Evolutionary conservation across 2,329 filamentous ascomycete genomes (phyloP).

Genomic region (Penicillium sp.): DNA sequence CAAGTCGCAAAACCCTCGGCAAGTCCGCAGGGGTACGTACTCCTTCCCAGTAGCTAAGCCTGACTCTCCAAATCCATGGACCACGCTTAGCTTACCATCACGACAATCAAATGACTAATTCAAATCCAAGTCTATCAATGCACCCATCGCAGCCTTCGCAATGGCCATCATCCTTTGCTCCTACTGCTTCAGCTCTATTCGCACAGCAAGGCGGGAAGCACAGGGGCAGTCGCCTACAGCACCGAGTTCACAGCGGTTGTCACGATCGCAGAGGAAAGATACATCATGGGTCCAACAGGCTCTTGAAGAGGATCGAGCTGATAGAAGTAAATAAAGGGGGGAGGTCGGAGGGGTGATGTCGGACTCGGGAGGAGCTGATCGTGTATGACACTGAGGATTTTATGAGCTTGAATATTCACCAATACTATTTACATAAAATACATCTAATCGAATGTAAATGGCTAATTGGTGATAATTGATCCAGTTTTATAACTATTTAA

Average conservation of each 20-base stretch:
- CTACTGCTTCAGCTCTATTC: constrained; percentile 62
- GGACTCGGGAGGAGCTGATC: neutral
- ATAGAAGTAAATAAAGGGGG: constrained; percentile 15
- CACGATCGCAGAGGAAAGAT: constrained; percentile 36
- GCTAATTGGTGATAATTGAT: neutral
- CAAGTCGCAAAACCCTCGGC: constrained; percentile 15
- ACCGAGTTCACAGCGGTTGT: constrained; percentile 41
- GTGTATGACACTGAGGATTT: neutral
- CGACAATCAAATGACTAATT: neutral
- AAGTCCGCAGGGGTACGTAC: constrained; percentile 19
- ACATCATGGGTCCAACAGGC: constrained; percentile 32
- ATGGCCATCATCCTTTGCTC: constrained; percentile 58
- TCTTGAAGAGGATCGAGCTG: constrained; percentile 30
- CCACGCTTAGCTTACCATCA: neutral
- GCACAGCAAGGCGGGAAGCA: constrained; percentile 62
- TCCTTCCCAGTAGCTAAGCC: neutral
- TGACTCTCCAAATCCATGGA: neutral
- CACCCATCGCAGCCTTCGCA: constrained; percentile 58
- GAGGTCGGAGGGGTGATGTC: neutral
- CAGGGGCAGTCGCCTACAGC: constrained; percentile 44
- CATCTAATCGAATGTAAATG: neutral
- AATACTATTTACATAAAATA: neutral
- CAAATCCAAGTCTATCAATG: constrained; percentile 48
- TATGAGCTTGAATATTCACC: neutral
- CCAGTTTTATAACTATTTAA: neutral